Evolutionary conservation across 306 rosid genomes (phyloP), one percentile per base, ranked within the genome.

Genomic region (Vigna radiata): DNA sequence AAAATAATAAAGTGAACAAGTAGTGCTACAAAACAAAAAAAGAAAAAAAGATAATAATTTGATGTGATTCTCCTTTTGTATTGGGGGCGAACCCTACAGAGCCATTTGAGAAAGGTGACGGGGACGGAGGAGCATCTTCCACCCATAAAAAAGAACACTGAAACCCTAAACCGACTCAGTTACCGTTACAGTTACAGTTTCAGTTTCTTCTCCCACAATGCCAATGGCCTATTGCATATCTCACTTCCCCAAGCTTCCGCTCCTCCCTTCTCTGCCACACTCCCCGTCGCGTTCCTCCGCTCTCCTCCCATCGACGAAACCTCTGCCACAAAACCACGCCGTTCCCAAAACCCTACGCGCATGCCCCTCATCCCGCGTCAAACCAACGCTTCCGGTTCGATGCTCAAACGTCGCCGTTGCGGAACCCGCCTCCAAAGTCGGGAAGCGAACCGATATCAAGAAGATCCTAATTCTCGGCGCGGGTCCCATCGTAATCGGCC

Each of bases 381-480:
- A 2, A 8, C 13, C 25, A 1, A 3, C 56, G 14, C 8, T 2
- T 5, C 31, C 21, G 17, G 13, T 23, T 1, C 72, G 54, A 9
- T 10, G 19, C 55, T 21, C 1, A 66, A 9, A 0, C 48, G 15
- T 70, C 0, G 4, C 41, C 0, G 19, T 25, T 18, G 54, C 29
- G 13, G 74, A 52, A 43, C 37, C 48, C 12, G 64, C 23, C 43
- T 4, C 77, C 27, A 76, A 76, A 46, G 25, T 64, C 2, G 93
- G 97, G 1, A 96, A 96, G 69, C 66, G 99, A 50, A 89, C 91
- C 4, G 98, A 92, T 82, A 50, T 96, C 72, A 96, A 89, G 90
- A 96, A 92, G 88, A 96, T 96, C 53, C 41, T 96, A 85, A 96
- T 96, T 36, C 87, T 96, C 15, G 98, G 99, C 1, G 99, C 99